Conservation (phyloP, 805 yeast genomes). For the Saturnispora saitoi region DNA sequence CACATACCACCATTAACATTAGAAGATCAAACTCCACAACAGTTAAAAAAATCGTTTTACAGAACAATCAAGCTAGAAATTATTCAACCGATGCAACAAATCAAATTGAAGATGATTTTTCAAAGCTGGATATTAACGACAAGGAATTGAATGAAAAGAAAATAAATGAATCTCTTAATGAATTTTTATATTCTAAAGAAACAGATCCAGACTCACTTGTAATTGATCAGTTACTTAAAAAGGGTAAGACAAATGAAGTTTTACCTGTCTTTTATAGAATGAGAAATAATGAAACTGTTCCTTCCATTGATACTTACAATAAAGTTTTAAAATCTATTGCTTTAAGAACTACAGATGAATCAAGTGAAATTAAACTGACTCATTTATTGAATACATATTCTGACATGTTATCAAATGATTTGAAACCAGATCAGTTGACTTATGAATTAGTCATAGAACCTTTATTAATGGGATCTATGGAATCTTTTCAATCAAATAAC, state of each 20-base stretch:
- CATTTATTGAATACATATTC: constrained; percentile 59
- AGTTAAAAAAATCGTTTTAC: constrained; percentile 22
- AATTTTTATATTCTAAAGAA: constrained; percentile 1
- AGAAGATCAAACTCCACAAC: constrained; percentile 25
- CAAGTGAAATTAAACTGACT: constrained; percentile 53
- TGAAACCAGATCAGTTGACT: constrained; percentile 50
- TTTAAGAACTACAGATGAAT: constrained; percentile 41
- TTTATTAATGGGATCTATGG: constrained; percentile 41
- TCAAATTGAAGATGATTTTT: constrained; percentile 13
- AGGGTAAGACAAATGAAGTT: constrained; percentile 27
- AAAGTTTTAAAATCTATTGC: constrained; percentile 47
- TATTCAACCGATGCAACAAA: constrained; percentile 10
- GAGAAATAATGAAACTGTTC: constrained; percentile 32
- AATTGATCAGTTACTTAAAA: constrained; percentile 19
- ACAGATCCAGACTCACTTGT: constrained; percentile 11
- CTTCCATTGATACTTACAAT: constrained; percentile 45
- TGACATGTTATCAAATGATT: constrained; percentile 44
- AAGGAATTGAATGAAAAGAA: not conserved
- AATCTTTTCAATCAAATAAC: constrained; percentile 31
- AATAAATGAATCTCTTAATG: constrained; percentile 5
- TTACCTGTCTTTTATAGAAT: constrained; percentile 26
- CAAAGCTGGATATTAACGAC: constrained; percentile 10
- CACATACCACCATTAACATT: constrained; percentile 19
- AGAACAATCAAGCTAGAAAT: constrained; percentile 9
- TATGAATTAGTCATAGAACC: constrained; percentile 44